phyloP scores from a whole-genome alignment of 2,329 filamentous ascomycete genomes.

The Zasmidium cellare region DNA sequence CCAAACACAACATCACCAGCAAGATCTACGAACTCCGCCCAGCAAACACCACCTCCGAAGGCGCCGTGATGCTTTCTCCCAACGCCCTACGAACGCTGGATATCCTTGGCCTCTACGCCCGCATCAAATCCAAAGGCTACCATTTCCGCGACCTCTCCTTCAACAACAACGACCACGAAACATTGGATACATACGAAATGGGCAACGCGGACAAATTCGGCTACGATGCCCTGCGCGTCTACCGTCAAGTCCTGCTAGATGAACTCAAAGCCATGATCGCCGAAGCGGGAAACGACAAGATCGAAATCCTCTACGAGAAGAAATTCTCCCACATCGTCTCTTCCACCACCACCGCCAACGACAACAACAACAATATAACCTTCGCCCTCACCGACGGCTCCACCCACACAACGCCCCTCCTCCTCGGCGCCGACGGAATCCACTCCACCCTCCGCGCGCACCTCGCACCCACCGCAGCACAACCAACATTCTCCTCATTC shows the following conservation, averaged over 20 bases:
- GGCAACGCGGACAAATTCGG: slow-evolving; percentile 46
- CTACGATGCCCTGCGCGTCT: slow-evolving; percentile 46
- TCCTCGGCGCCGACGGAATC: slow-evolving; percentile 40
- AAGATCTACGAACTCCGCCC: slow-evolving; percentile 56
- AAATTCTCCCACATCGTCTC: slow-evolving; percentile 48
- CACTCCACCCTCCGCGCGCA: slow-evolving; percentile 37
- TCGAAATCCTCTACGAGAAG: slow-evolving; percentile 48
- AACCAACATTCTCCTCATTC: slow-evolving; percentile 1
- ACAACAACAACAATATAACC: slow-evolving; percentile 30
- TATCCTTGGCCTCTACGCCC: slow-evolving; percentile 44
- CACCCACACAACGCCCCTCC: slow-evolving; percentile 26
- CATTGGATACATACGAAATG: slow-evolving; percentile 18
- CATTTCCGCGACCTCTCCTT: slow-evolving; percentile 54
- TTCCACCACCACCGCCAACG: too few relatives aligned
- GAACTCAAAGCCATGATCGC: slow-evolving; percentile 38
- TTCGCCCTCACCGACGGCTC: slow-evolving; percentile 34
- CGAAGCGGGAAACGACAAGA: slow-evolving; percentile 22
- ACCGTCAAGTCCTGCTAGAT: slow-evolving; percentile 53
- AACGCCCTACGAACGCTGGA: slow-evolving; percentile 41
- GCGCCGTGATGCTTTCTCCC: slow-evolving; percentile 48
- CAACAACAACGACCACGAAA: slow-evolving; percentile 29
- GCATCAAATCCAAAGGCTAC: slow-evolving; percentile 46
- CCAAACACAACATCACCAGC: slow-evolving; percentile 41
- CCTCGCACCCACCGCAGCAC: background rate
- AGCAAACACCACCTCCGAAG: slow-evolving; percentile 51